Base-by-base conservation (phyloP, 106 monocot genomes). In the Vanilla planifolia region DNA sequence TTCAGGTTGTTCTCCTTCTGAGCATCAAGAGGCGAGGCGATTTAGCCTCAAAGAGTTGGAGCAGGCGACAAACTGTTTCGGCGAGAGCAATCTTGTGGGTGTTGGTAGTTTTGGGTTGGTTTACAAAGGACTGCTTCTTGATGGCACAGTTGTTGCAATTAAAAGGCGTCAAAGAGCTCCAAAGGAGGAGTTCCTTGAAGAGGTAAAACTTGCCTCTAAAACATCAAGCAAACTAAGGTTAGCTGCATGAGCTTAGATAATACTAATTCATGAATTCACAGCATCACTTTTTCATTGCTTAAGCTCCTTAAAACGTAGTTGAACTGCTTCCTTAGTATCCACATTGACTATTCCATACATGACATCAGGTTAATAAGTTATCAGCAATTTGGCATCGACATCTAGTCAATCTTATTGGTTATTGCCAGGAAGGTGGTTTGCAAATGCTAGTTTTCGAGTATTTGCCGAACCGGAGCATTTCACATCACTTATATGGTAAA, bases 391-490 rank as follows among this genome's bases (percentile, higher is more conserved):
- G 52, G 29, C 88, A 88, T 75, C 79, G 83, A 17, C 83, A 88
- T 65, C 55, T 88, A 13, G 88, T 83, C 51, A 80, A 70, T 58
- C 83, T 88, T 45, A 71, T 88, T 46, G 88, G 88, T 40, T 83
- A 80, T 65, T 88, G 83, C 45, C 83, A 80, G 69, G 88, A 88
- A 73, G 79, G 68, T 19, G 82, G 76, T 48, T 41, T 70, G n/a
- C 83, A 88, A 63, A 74, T 88, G 70, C 60, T 88, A 19, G 77
- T 83, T 25, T 83, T 59, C 62, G 83, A 88, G 53, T 88, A 88
- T 66, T 52, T 83, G 59, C 88, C 88, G 0, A 88, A 88, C 67
- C 77, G 88, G 66, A 83, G 88, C 39, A 61, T 88, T 13, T 61
- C 50, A 15, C n/a, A 46, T 53, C 88, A 88, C 71, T 64, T 88